Evolutionary conservation across 306 rosid genomes (phyloP).

Genomic region (Mimosa bimucronata): DNA sequence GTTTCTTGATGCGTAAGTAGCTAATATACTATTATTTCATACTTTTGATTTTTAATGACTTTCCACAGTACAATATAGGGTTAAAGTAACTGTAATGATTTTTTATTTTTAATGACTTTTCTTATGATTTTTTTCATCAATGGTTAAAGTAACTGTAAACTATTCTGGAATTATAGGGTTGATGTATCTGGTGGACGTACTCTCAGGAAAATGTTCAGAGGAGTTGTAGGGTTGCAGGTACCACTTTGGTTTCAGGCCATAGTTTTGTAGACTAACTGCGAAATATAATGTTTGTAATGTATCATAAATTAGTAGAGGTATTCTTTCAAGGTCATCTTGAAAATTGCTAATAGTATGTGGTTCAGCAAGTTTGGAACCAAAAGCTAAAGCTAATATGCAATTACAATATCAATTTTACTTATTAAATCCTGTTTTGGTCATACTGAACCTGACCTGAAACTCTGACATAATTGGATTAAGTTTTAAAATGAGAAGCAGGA

Average conservation of each 20-base stretch:
- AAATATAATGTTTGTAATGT: background rate
- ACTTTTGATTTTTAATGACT: background rate
- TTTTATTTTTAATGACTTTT: background rate
- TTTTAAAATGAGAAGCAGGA: conserved; percentile 22
- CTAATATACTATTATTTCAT: conserved; percentile 21
- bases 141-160: background rate
- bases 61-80: background rate
- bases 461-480: conserved; percentile 23
- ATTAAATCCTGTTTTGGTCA: conserved; percentile 18
- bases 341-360: background rate
- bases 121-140: background rate
- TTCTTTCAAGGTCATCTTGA: conserved; percentile 28
- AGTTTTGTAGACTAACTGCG: conserved; percentile 3
- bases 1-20: conserved; percentile 87
- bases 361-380: conserved; percentile 28
- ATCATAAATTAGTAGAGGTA: background rate
- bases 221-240: conserved; percentile 80
- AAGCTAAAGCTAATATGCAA: conserved; percentile 5
- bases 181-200: conserved; percentile 66
- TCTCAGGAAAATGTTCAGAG: conserved; percentile 53
- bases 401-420: conserved; percentile 9
- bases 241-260: background rate
- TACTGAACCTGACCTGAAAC: conserved; percentile 2
- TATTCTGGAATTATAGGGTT: conserved; percentile 43
- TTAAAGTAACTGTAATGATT: background rate